Evolutionary conservation across 768 basidiomycete genomes (phyloP).

Genomic region (Porpolomopsis calyptriformis): DNA sequence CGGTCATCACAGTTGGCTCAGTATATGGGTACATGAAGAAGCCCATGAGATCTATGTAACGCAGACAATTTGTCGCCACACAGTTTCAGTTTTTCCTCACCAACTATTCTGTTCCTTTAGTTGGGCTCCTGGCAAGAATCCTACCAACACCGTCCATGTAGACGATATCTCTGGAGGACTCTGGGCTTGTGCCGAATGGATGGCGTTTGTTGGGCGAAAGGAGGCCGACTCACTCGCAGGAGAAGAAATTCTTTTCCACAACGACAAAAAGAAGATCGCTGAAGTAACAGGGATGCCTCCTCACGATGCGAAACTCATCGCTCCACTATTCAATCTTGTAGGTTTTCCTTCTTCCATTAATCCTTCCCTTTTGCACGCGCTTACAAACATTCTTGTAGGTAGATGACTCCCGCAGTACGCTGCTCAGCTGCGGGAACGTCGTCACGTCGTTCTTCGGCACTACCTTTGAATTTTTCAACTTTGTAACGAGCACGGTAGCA

Average conservation of each 20-base stretch:
- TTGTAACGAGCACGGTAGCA: constrained; percentile 54
- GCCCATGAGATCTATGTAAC: constrained; percentile 78
- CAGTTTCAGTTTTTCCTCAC: background rate
- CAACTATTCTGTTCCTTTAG: constrained; percentile 26
- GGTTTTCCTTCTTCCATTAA: constrained; percentile 11
- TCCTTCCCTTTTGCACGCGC: background rate
- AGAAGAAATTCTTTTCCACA: constrained; percentile 54
- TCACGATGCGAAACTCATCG: constrained; percentile 46
- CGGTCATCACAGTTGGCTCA: constrained; percentile 62
- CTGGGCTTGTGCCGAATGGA: constrained; percentile 75
- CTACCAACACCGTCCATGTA: constrained; percentile 65
- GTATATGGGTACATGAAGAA: constrained; percentile 77
- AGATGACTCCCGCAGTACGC: constrained; percentile 66
- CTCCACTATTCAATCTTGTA: constrained; percentile 78
- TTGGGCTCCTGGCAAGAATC: constrained; percentile 71
- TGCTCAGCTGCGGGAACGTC: constrained; percentile 53
- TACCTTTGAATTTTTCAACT: constrained; percentile 69
- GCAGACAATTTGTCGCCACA: constrained; percentile 20
- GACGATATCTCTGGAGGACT: constrained; percentile 70
- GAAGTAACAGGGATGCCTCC: constrained; percentile 54
- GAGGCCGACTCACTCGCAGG: constrained; percentile 59
- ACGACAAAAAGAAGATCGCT: constrained; percentile 57
- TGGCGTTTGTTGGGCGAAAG: constrained; percentile 47
- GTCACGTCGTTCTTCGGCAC: constrained; percentile 69
- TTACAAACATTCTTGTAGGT: constrained; percentile 30